Base-by-base conservation (phyloP, 1,284 basidiomycete species). In the Athelia sp. region DNA sequence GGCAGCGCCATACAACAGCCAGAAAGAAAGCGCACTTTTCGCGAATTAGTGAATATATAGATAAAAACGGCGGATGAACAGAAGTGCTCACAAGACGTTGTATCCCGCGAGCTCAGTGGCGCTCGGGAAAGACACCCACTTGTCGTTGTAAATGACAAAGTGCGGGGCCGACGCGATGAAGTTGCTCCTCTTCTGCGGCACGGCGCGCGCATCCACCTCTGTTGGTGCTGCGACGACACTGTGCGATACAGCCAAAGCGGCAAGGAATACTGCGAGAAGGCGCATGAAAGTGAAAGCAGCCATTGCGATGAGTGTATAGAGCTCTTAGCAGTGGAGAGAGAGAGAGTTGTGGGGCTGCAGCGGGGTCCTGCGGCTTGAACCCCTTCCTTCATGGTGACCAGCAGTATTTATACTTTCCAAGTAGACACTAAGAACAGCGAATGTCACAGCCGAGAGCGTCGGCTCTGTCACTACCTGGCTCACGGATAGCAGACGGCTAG, bases 21-120 rank as follows among this genome's bases (percentile, higher is more conserved):
- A 47, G 53, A 56, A 56, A 15, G 73, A 72, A 11, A 48, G 47
- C 8, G 29, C 29, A 17, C 45, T 46, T 31, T 8, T 4, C 8
- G 23, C 15, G 26, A 35, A 19, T 14, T 48, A 45, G 38, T 10
- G 6, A n/a, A n/a, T n/a, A 21, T 19, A 19, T 29, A 24, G 43
- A 22, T 3, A 45, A 42, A 17, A 4, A 48, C 24, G 8, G 24
- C 4, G 18, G 17, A 8, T 40, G 26, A 29, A 29, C 26, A 13
- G 4, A 4, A 23, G 4, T 4, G 18, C 29, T 46, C 22, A 46
- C 45, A 46, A 36, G 8, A 22, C 29, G 22, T 46, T 34, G 45
- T 17, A 46, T 4, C 45, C 45, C 29, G 10, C 21, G 4, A 54
- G 13, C 15, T 46, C 34, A 15, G 46, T 43, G 13, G 43, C 43